A percentile compares a stretch with the other conserved stretches of the same genome.
Evolutionary conservation across 1,139 yeast species (phyloP).

Genomic region (Sporopachydermia cereana): DNA sequence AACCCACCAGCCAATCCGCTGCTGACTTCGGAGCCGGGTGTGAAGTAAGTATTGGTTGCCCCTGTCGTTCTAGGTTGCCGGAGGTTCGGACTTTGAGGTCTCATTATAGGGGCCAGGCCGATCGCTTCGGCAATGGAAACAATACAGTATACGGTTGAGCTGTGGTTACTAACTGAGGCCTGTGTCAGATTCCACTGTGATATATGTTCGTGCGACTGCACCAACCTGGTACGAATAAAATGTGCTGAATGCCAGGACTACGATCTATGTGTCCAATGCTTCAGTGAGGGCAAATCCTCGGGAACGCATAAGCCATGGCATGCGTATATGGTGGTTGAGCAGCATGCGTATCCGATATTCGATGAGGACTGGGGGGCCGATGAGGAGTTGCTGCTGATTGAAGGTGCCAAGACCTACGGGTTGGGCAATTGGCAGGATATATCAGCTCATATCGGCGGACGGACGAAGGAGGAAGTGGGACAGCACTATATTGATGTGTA

Average conservation of each 20-base stretch:
- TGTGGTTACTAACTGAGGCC: too few species aligned
- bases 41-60: slow-evolving; percentile 17
- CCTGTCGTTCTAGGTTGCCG: too few species aligned
- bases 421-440: slow-evolving; percentile 97
- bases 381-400: slow-evolving; percentile 78
- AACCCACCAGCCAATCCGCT: slow-evolving; percentile 20
- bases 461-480: slow-evolving; percentile 86
- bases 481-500: slow-evolving; percentile 68
- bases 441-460: slow-evolving; percentile 86
- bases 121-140: too few species aligned
- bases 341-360: slow-evolving; percentile 88
- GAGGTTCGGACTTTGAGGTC: background rate
- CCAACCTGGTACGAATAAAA: slow-evolving; percentile 76
- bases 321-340: slow-evolving; percentile 84
- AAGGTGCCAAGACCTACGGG: slow-evolving; percentile 87
- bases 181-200: slow-evolving; percentile 89
- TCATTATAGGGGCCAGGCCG: too few species aligned
- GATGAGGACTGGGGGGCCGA: slow-evolving; percentile 96
- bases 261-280: slow-evolving; percentile 93
- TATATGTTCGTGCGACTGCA: slow-evolving; percentile 88
- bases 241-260: slow-evolving; percentile 92
- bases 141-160: too few species aligned
- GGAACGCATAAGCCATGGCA: slow-evolving; percentile 93
- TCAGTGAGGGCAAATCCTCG: slow-evolving; percentile 69
- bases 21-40: slow-evolving; percentile 26